Conservation (phyloP, 108 stramenopile genomes). For the Stephanodiscus minutulus region DNA sequence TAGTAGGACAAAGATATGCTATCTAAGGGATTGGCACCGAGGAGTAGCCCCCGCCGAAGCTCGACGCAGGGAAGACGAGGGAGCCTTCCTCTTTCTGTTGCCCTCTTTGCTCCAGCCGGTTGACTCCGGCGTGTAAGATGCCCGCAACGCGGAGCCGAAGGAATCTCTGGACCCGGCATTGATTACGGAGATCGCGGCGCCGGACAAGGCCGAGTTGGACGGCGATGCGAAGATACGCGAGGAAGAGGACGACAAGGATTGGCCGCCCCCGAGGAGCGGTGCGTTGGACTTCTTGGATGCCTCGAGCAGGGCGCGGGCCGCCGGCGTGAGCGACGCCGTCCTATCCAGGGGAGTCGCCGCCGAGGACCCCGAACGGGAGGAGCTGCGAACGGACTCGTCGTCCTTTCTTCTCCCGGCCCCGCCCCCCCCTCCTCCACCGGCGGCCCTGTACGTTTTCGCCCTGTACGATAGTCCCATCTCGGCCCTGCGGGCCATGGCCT, state of each 20-base stretch:
- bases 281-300: constrained; percentile 11
- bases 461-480: constrained; percentile 31
- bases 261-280: background rate
- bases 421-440: constrained; percentile 16
- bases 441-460: constrained; percentile 31
- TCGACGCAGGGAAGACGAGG: too few relatives aligned
- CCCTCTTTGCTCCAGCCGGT: too few relatives aligned
- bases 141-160: too few relatives aligned
- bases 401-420: background rate
- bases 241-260: constrained; percentile 7
- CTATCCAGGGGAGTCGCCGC: constrained; percentile 28
- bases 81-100: too few relatives aligned
- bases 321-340: constrained; percentile 49
- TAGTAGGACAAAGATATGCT: background rate
- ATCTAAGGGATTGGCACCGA: background rate
- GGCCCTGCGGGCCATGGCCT: constrained; percentile 35
- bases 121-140: too few relatives aligned
- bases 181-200: constrained; percentile 2
- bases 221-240: constrained; percentile 38
- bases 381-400: constrained; percentile 5
- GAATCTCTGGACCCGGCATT: constrained; percentile 18
- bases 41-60: too few relatives aligned
- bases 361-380: background rate
- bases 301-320: constrained; percentile 53
- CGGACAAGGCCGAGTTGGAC: constrained; percentile 12